Conservation (phyloP, 148 eudicot species). For the Suaeda aralocaspica region DNA sequence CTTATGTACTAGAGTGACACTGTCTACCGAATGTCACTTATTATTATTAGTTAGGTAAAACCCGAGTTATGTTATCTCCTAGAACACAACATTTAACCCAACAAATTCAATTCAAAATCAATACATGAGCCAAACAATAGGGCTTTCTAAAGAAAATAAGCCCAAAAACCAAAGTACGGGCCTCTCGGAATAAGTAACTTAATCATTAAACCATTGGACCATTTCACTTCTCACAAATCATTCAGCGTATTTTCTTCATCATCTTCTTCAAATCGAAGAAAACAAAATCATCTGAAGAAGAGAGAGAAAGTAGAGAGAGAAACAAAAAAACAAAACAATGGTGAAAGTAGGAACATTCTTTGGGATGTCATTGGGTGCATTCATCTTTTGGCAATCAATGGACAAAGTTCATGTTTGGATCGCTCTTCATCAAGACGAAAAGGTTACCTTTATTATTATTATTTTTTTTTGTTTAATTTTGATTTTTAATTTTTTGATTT, state of each 20-base stretch:
- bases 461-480: background rate
- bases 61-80: no score
- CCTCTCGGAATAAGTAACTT: background rate
- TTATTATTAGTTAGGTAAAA: no score
- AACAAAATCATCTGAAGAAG: background rate
- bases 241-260: background rate
- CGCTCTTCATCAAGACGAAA: conserved; percentile 94
- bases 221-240: background rate
- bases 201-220: background rate
- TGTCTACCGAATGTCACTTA: no score
- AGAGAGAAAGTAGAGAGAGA: background rate
- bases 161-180: background rate
- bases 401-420: conserved; percentile 95
- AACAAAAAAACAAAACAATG: conserved; percentile 33
- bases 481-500: background rate
- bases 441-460: conserved; percentile 35
- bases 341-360: conserved; percentile 66
- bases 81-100: no score
- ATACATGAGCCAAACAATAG: background rate
- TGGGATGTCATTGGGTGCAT: conserved; percentile 83
- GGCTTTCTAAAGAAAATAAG: background rate
- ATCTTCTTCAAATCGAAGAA: background rate
- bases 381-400: conserved; percentile 86
- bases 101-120: no score
- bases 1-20: no score